Evolutionary conservation across 179 eudicot genomes (phyloP).

Genomic region (Corrigiola litoralis): DNA sequence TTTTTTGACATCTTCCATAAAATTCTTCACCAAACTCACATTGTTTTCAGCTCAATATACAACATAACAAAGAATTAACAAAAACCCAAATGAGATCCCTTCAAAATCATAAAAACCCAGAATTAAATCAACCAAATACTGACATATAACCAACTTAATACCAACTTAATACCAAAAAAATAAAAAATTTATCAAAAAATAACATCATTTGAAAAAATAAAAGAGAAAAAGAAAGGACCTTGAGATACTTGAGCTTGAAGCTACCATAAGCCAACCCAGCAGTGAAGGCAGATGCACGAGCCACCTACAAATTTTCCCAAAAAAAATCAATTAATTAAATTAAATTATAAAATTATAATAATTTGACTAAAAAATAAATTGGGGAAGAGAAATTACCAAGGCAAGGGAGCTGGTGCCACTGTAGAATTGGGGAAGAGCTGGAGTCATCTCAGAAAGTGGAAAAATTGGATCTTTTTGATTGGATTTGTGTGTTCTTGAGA

Average conservation of each 20-base stretch:
- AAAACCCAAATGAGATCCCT: neutral
- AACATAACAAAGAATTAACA: neutral
- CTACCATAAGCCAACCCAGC: slow-evolving; percentile 63
- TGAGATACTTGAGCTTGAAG: slow-evolving; percentile 75
- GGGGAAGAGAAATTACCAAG: slow-evolving; percentile 12
- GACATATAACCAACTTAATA: neutral
- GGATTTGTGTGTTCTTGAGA: too few relatives aligned
- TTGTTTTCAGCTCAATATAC: neutral
- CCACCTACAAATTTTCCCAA: slow-evolving; percentile 39
- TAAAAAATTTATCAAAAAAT: neutral
- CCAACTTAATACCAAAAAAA: neutral
- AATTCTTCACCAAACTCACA: neutral
- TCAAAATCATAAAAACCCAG: neutral
- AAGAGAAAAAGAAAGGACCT: slow-evolving; percentile 33
- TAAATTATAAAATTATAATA: too few relatives aligned
- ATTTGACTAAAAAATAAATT: too few relatives aligned
- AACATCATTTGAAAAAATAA: neutral
- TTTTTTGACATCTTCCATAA: neutral
- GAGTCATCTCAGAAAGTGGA: slow-evolving; percentile 24
- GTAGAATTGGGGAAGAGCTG: slow-evolving; percentile 27
- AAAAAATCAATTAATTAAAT: too few relatives aligned
- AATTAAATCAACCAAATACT: neutral
- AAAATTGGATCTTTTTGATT: neutral
- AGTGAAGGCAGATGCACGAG: slow-evolving; percentile 70
- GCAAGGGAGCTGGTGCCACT: slow-evolving; percentile 30